A percentile compares a stretch with the other conserved stretches of the same genome.
phyloP scores from a whole-genome alignment of 164 flowering plant species.

The Liquidambar formosana region DNA sequence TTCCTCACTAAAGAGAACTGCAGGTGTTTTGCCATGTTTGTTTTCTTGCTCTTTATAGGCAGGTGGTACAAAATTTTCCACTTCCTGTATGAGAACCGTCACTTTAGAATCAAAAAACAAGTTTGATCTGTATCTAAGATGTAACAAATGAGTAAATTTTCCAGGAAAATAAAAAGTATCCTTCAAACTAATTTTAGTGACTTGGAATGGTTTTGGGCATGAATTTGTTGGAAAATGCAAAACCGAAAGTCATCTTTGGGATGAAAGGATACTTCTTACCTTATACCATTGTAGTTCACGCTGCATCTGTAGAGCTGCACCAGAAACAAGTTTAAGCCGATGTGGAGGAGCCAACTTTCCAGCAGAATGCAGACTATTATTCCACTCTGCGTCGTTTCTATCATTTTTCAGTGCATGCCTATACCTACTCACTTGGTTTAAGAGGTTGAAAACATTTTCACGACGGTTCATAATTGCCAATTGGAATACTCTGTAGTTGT shows the following conservation, averaged over 20 bases:
- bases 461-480: constrained; percentile 15
- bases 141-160: no score
- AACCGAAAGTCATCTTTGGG: no score
- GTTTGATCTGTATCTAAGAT: no score
- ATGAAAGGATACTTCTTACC: no score
- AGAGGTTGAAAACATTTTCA: constrained; percentile 14
- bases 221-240: no score
- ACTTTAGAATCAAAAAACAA: not conserved
- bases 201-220: no score
- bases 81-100: not conserved
- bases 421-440: constrained; percentile 15
- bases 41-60: constrained; percentile 4
- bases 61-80: constrained; percentile 10
- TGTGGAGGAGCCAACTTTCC: constrained; percentile 16
- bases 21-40: not conserved
- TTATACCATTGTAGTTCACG: constrained; percentile 23
- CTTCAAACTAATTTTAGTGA: no score
- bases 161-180: no score
- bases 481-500: constrained; percentile 8
- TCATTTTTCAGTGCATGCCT: not conserved
- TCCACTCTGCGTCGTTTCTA: not conserved
- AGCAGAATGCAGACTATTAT: constrained; percentile 22
- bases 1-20: constrained; percentile 9
- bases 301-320: constrained; percentile 21
- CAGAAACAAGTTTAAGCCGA: constrained; percentile 13